A percentile compares a stretch with the other conserved stretches of the same genome.
phyloP scores from a whole-genome alignment of 257 asterid genomes.

The Solanum paucissectum region DNA sequence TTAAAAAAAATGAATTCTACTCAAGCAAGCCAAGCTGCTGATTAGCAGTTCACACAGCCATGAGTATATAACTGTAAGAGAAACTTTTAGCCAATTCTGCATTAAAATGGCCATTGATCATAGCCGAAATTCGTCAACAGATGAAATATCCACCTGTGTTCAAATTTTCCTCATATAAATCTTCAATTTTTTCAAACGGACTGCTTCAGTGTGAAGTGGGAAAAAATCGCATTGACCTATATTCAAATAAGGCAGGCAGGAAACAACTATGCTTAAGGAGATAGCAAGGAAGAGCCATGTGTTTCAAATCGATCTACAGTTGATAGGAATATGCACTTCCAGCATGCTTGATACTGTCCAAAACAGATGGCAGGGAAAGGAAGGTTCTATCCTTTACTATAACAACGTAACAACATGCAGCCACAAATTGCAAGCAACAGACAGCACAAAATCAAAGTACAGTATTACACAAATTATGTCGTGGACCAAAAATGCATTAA shows the following conservation, averaged over 20 bases:
- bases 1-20: not conserved
- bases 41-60: not conserved
- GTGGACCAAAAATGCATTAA: not conserved
- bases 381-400: not conserved
- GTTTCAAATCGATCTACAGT: not conserved
- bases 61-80: not conserved
- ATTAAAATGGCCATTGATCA: not conserved
- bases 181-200: not conserved
- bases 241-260: not conserved
- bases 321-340: not conserved
- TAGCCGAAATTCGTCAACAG: not conserved
- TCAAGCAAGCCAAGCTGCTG: not conserved
- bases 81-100: not conserved
- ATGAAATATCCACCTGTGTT: not conserved
- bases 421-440: not conserved
- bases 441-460: not conserved
- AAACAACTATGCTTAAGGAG: not conserved
- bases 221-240: not conserved
- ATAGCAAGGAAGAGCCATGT: not conserved
- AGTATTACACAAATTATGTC: not conserved
- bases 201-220: not conserved
- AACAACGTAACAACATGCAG: not conserved
- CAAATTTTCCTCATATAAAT: too few species aligned
- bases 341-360: not conserved
- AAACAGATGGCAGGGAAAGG: not conserved